These are phyloP conservation scores for Xylariaceae sp. DNA, from an alignment of 2,329 filamentous ascomycete species.

Conservation along the genomic window DNA sequence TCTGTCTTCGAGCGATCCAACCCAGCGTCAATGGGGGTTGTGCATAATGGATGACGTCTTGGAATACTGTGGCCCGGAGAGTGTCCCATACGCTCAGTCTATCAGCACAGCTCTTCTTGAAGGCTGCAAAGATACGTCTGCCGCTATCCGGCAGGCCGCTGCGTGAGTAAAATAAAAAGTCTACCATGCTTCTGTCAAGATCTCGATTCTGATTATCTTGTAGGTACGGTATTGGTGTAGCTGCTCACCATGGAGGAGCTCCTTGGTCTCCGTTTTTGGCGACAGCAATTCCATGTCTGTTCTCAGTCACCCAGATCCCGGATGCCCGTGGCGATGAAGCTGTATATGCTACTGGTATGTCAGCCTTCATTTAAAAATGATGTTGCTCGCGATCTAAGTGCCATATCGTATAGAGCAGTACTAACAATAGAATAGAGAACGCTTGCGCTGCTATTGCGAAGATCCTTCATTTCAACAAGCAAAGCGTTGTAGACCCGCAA, in stretches of 20 bases:
- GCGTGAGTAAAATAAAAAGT: slow-evolving; percentile 48
- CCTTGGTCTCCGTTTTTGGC: slow-evolving; percentile 86
- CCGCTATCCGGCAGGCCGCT: slow-evolving; percentile 91
- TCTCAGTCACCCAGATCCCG: slow-evolving; percentile 76
- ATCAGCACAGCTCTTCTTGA: slow-evolving; percentile 84
- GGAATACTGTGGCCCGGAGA: slow-evolving; percentile 90
- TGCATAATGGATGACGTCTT: slow-evolving; percentile 98
- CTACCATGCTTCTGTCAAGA: neutral
- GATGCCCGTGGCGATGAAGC: slow-evolving; percentile 88
- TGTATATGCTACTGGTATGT: slow-evolving; percentile 72
- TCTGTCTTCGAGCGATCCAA: slow-evolving; percentile 75
- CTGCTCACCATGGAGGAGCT: slow-evolving; percentile 84
- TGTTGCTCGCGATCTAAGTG: neutral
- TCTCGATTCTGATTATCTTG: neutral
- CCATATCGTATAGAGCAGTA: neutral
- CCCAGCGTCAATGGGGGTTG: slow-evolving; percentile 96
- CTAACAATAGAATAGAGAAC: slow-evolving; percentile 57
- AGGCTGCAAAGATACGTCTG: slow-evolving; percentile 79
- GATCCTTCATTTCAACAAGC: slow-evolving; percentile 84
- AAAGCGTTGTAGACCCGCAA: slow-evolving; percentile 71
- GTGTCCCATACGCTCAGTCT: slow-evolving; percentile 78
- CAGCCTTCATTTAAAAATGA: neutral
- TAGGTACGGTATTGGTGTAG: slow-evolving; percentile 80
- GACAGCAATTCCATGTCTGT: slow-evolving; percentile 73
- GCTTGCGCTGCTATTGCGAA: slow-evolving; percentile 95